phyloP scores from a whole-genome alignment of 75 land plant genomes.

The Isoetes taiwanensis region DNA sequence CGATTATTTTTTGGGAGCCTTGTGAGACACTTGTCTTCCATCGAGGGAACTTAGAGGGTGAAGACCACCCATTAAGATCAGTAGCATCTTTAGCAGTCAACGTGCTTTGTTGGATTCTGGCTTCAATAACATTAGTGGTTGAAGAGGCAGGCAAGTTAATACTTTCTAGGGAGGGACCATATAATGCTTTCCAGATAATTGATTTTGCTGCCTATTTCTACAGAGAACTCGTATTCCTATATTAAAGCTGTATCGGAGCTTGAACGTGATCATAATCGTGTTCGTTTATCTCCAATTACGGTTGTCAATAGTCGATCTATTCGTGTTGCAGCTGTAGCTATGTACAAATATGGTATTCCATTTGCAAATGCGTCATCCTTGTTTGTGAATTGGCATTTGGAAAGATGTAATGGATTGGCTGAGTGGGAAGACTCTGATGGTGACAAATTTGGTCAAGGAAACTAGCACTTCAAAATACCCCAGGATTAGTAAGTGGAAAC shows the following conservation, averaged over 20 bases:
- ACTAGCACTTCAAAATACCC: constrained; percentile 43
- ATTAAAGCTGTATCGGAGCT: constrained; percentile 37
- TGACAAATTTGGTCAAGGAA: constrained; percentile 1
- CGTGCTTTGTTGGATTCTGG: constrained; percentile 50
- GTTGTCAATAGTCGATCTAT: constrained; percentile 59
- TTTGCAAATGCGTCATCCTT: constrained; percentile 93
- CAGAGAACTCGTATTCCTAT: constrained; percentile 37
- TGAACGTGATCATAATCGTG: constrained; percentile 27
- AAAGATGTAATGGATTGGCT: constrained; percentile 54
- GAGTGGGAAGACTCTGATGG: no score
- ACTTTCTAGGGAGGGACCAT: no score
- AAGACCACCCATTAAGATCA: constrained; percentile 44
- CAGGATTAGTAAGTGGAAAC: constrained; percentile 42
- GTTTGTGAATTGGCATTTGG: constrained; percentile 45
- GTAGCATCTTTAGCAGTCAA: constrained; percentile 35
- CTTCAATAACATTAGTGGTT: constrained; percentile 46
- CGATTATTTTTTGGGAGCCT: no score
- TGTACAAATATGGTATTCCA: constrained; percentile 40
- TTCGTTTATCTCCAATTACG: constrained; percentile 38
- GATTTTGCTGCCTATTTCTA: constrained; percentile 6
- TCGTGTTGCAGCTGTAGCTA: constrained; percentile 65
- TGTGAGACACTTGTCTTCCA: constrained; percentile 68
- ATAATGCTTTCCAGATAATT: no score
- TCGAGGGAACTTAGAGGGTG: constrained; percentile 69
- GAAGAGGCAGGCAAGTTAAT: constrained; percentile 49